These are phyloP conservation scores for Pichia norvegensis DNA, from an alignment of 1,139 yeast species.

Conservation along the genomic window DNA sequence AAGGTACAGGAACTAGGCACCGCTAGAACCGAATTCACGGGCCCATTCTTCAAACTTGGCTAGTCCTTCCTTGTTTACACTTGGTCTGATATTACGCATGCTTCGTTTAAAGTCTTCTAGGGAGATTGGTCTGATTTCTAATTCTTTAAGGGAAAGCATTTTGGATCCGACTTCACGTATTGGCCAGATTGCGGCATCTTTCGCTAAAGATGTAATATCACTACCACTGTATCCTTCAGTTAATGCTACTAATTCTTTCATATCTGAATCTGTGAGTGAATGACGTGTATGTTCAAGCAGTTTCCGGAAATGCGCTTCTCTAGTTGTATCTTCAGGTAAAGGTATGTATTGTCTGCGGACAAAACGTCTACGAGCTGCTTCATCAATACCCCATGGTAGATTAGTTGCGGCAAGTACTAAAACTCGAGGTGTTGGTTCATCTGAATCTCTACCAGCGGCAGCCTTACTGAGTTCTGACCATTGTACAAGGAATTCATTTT, in stretches of 20 bases:
- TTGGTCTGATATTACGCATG: constrained; percentile 78
- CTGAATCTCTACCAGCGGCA: constrained; percentile 64
- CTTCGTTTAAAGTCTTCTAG: constrained; percentile 71
- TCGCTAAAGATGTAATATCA: constrained; percentile 90
- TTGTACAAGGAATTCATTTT: constrained; percentile 89
- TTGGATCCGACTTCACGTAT: constrained; percentile 84
- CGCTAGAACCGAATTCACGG: constrained; percentile 78
- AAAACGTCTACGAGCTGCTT: constrained; percentile 93
- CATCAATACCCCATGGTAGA: constrained; percentile 96
- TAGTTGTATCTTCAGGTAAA: constrained; percentile 79
- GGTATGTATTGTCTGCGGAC: constrained; percentile 93
- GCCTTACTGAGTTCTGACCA: constrained; percentile 95
- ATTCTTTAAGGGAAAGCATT: constrained; percentile 74
- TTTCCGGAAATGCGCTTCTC: constrained; percentile 64
- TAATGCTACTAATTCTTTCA: constrained; percentile 44
- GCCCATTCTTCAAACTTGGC: constrained; percentile 87
- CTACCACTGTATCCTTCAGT: constrained; percentile 71
- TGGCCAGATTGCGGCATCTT: constrained; percentile 99
- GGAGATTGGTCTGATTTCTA: constrained; percentile 73
- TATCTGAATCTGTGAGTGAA: constrained; percentile 56
- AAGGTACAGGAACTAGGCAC: constrained; percentile 42
- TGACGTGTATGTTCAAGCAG: constrained; percentile 72
- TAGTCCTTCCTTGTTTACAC: constrained; percentile 82
- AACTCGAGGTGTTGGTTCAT: constrained; percentile 59
- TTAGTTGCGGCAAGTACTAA: constrained; percentile 93